Conservation (phyloP, 2,329 filamentous ascomycete species). For the Verticillium nubilum region DNA sequence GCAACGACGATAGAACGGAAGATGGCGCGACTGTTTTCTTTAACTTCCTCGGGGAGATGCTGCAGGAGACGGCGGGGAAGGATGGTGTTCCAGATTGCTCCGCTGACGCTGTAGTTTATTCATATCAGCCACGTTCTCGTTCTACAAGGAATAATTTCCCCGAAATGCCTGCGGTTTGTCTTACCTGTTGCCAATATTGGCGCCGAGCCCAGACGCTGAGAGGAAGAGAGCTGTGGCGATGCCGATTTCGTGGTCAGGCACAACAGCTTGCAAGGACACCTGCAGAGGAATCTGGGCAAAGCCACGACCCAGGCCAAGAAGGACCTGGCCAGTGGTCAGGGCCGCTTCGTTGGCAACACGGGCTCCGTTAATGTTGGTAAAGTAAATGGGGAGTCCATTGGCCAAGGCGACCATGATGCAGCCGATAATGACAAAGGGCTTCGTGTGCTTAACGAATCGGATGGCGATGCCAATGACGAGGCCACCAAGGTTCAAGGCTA, state of each 20-base stretch:
- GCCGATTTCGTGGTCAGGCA: constrained; percentile 25
- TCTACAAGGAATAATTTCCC: background rate
- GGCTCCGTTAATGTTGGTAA: constrained; percentile 19
- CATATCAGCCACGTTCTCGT: background rate
- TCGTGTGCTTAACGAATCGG: constrained; percentile 28
- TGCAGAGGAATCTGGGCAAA: constrained; percentile 26
- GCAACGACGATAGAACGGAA: constrained; percentile 18
- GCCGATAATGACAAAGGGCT: constrained; percentile 24
- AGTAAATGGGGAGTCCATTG: constrained; percentile 24
- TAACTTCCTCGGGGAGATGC: constrained; percentile 16
- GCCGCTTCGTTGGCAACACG: constrained; percentile 23
- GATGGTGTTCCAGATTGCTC: constrained; percentile 28
- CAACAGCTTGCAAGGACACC: constrained; percentile 27
- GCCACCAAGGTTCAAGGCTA: constrained; percentile 29
- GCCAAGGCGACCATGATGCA: constrained; percentile 27
- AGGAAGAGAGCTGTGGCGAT: constrained; percentile 29
- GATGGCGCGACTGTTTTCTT: constrained; percentile 11
- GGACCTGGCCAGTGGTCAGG: constrained; percentile 25
- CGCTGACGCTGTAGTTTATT: constrained; percentile 21
- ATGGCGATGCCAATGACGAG: constrained; percentile 27
- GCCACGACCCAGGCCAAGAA: constrained; percentile 27
- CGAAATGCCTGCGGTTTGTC: background rate
- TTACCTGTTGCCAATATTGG: constrained; percentile 12
- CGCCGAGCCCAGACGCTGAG: constrained; percentile 25
- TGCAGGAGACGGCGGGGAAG: constrained; percentile 17